Percentiles rank a stretch among this genome's conserved stretches.
These are phyloP conservation scores for Triangularia verruculosa DNA, from an alignment of 2,329 filamentous ascomycete species.

Conservation along the genomic window DNA sequence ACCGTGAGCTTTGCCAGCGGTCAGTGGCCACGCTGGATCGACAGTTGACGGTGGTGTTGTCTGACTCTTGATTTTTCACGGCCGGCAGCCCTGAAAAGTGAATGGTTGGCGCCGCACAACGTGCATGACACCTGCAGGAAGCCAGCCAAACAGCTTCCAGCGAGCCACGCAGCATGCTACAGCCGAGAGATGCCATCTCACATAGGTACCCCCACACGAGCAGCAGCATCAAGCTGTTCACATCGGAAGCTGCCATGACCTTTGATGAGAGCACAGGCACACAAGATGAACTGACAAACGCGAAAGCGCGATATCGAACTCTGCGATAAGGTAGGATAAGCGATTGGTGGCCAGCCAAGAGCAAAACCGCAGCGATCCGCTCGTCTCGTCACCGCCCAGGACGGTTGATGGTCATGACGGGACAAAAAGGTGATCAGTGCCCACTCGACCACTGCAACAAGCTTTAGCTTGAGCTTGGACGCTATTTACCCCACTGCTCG, in stretches of 20 bases:
- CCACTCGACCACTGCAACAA: background rate
- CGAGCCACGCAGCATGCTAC: background rate
- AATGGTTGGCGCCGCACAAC: background rate
- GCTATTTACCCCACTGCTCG: background rate
- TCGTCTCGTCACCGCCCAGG: background rate
- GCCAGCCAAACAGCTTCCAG: background rate
- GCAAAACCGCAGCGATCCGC: background rate
- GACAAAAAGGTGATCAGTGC: background rate
- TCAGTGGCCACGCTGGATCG: background rate
- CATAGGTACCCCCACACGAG: background rate
- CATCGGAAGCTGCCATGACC: background rate
- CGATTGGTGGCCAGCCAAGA: background rate
- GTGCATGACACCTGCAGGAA: constrained; percentile 4
- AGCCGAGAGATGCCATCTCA: background rate
- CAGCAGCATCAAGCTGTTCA: background rate
- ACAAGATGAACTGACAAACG: background rate
- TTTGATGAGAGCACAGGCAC: background rate
- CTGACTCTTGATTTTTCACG: background rate
- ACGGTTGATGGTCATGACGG: background rate
- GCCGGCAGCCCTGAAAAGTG: background rate
- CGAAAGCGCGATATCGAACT: constrained; percentile 3
- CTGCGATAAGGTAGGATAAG: background rate
- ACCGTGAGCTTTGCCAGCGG: background rate
- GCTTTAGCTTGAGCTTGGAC: constrained; percentile 1
- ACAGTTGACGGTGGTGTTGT: background rate